A percentile compares a stretch with the other conserved stretches of the same genome.
phyloP scores from a whole-genome alignment of 768 basidiomycete species.

The Tylopilus intermedius region DNA sequence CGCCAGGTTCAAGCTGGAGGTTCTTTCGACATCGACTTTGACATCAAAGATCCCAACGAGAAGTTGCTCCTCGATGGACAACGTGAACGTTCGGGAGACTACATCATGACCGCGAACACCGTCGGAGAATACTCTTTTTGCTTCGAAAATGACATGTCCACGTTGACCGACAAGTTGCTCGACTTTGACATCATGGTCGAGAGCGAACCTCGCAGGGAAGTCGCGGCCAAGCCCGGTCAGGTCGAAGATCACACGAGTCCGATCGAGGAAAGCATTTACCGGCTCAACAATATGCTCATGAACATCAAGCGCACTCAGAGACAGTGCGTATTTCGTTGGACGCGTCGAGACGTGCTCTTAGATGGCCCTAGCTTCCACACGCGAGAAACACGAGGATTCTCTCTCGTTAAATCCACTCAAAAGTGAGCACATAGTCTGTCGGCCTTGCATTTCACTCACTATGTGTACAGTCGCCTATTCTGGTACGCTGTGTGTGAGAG shows the following conservation, averaged over 20 bases:
- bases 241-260: conserved; percentile 89
- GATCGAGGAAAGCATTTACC: conserved; percentile 93
- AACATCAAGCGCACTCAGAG: conserved; percentile 92
- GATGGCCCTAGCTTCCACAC: conserved; percentile 74
- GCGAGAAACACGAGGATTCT: conserved; percentile 89
- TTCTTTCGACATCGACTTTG: conserved; percentile 93
- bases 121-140: conserved; percentile 93
- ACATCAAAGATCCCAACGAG: conserved; percentile 86
- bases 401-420: conserved; percentile 85
- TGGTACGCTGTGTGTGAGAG: conserved; percentile 90
- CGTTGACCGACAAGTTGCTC: conserved; percentile 89
- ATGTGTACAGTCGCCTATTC: conserved; percentile 67
- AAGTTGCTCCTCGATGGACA: conserved; percentile 82
- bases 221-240: conserved; percentile 83
- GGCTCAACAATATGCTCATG: conserved; percentile 80
- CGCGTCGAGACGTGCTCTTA: conserved; percentile 1
- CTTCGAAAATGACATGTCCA: conserved; percentile 97
- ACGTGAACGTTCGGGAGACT: conserved; percentile 94
- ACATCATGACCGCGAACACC: conserved; percentile 89
- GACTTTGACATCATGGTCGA: conserved; percentile 98
- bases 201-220: conserved; percentile 87
- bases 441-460: background rate
- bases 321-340: conserved; percentile 53
- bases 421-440: conserved; percentile 42
- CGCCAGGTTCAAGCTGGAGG: conserved; percentile 91